Evolutionary conservation across 1,284 basidiomycete genomes (phyloP).

Genomic region (Fomitopsis palustris): DNA sequence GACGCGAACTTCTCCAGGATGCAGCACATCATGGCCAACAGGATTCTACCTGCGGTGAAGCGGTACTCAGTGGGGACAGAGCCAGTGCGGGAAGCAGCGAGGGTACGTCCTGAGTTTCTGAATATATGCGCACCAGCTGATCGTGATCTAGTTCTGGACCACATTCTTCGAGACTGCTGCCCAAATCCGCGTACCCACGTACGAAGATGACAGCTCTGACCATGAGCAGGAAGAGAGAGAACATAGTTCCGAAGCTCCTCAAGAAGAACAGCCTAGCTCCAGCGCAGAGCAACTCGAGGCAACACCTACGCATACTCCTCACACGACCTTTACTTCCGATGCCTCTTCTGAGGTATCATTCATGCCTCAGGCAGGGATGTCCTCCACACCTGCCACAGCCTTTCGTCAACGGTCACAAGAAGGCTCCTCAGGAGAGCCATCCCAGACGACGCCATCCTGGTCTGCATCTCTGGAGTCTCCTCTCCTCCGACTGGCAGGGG

Average conservation of each 20-base stretch:
- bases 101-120: slow-evolving; percentile 44
- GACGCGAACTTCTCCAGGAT: slow-evolving; percentile 92
- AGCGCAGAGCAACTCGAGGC: not conserved
- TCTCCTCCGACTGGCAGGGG: slow-evolving; percentile 66
- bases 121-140: not conserved
- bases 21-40: slow-evolving; percentile 81
- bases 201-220: slow-evolving; percentile 57
- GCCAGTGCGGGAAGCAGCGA: slow-evolving; percentile 85
- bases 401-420: slow-evolving; percentile 32
- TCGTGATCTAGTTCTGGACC: slow-evolving; percentile 78
- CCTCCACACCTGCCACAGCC: slow-evolving; percentile 68
- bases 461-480: slow-evolving; percentile 71
- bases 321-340: slow-evolving; percentile 27
- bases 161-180: slow-evolving; percentile 92
- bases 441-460: slow-evolving; percentile 55
- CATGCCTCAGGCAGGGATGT: slow-evolving; percentile 63
- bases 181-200: slow-evolving; percentile 75
- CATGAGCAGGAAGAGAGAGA: slow-evolving; percentile 43
- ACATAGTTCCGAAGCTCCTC: slow-evolving; percentile 27
- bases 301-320: slow-evolving; percentile 14
- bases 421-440: slow-evolving; percentile 35
- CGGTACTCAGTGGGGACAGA: slow-evolving; percentile 84
- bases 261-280: slow-evolving; percentile 4
- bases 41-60: slow-evolving; percentile 84
- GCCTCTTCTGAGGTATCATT: slow-evolving; percentile 62